Base-by-base conservation (phyloP, 768 basidiomycete species). In the Lentinus brumalis region DNA sequence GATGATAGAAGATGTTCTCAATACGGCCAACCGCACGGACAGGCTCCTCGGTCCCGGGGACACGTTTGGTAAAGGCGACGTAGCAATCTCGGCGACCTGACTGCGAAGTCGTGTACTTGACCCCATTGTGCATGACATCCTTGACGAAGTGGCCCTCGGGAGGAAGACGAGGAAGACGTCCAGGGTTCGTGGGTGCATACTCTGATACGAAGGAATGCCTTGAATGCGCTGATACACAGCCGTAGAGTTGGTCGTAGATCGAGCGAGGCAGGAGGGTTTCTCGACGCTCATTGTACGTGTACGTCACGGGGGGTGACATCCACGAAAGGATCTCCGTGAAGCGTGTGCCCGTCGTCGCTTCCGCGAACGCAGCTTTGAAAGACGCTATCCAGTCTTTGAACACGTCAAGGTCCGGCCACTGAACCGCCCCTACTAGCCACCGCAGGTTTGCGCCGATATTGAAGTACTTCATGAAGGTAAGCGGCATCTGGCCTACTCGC, bases 1-100 rank as follows among this genome's bases (percentile, higher is more conserved):
- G 21, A n/a, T 57, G 56, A 2, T 49, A 46, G 18, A 57, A 57
- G 38, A 57, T 41, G 15, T 50, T n/a, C 16, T n/a, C 35, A n/a
- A 57, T 57, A n/a, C n/a, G n/a, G 12, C 41, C 47, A 8, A 39
- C 56, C 15, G 56, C 56, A 5, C 39, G 26, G 5, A 50, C 18
- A 12, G 26, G 8, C 26, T 50, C 39, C 10, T 5, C 12, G 8
- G 47, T 40, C 12, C 38, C 39, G 38, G 12, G 42, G 39, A 9
- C 32, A n/a, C n/a, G n/a, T n/a, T n/a, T n/a, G n/a, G n/a, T n/a
- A 16, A 50, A 57, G 3, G 32, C 39, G 0, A 57, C 38, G 47
- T 41, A 50, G 5, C 47, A 57, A 39, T 57, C 30, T 3, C 56
- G 56, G 38, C 40, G n/a, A 14, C 35, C 26, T 0, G 21, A 38